Base-by-base conservation (phyloP, 2,329 filamentous ascomycete genomes). In the Verticillium nubilum region DNA sequence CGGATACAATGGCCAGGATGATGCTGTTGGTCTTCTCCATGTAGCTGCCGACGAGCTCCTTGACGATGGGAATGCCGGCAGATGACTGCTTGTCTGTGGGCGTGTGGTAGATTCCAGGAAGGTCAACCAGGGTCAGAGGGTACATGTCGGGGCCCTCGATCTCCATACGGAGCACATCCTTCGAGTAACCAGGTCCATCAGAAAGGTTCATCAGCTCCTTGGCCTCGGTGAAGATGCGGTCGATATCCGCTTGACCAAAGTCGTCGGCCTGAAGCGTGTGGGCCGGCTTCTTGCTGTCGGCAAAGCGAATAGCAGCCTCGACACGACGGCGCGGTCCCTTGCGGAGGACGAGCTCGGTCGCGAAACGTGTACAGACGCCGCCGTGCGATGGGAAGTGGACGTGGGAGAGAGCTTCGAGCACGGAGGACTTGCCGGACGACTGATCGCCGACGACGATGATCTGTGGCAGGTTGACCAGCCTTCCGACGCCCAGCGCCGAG, bases 371-470 rank as follows among this genome's bases (percentile, higher is more conserved):
- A 66, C 84, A 87, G 0, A 84, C 59, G 26, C 73, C 79, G 15
- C 80, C 79, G 5, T 85, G 81, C 12, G 79, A 72, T 0, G 84
- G 82, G 54, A 89, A 88, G 0, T 78, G 78, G 1, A 90, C 80
- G 10, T 81, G 78, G 0, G 85, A 84, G 54, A 89, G 83, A 0
- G 86, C 86, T 63, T 88, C 83, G 0, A 89, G 77, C 0, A 88
- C 83, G 0, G 84, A 87, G n/a, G 80, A 85, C 66, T 89, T 89
- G 2, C 85, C 86, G 1, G 80, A 80, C 0, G 81, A 85, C 59
- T 86, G 83, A 58, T 86, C 80, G 4, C 86, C 85, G 28, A 82
- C 82, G 4, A 87, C 84, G 4, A 87, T 78, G 37, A 86, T 75
- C 63, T 84, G 80, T 1, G 83, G 82, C 0, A 83, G 70, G 37